phyloP scores from a whole-genome alignment of 768 basidiomycete genomes.

The Trametes cinnabarina region DNA sequence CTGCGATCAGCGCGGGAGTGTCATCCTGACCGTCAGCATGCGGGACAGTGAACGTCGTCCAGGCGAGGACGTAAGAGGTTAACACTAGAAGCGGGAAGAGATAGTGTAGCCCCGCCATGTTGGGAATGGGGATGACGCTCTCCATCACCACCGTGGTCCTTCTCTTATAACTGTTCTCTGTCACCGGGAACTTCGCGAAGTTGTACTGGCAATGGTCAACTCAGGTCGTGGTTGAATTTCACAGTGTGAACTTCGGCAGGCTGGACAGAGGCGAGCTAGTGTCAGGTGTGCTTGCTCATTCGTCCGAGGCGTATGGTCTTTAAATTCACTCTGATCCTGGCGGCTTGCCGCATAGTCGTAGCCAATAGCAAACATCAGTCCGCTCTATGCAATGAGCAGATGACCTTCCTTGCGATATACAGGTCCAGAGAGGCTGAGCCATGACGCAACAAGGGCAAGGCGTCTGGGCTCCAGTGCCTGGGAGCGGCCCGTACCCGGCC shows the following conservation, averaged over 20 bases:
- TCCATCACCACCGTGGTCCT: no score
- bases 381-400: not conserved
- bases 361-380: not conserved
- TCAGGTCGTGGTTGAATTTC: not conserved
- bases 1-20: constrained; percentile 45
- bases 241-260: not conserved
- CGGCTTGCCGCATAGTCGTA: not conserved
- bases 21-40: constrained; percentile 50
- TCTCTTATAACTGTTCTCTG: no score
- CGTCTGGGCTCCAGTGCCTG: not conserved
- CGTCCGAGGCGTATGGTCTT: not conserved
- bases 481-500: not conserved
- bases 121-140: not conserved
- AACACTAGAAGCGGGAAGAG: not conserved
- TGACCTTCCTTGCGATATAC: not conserved
- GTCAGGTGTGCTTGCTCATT: not conserved
- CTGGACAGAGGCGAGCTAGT: not conserved
- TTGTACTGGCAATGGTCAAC: not conserved
- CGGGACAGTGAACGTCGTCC: constrained; percentile 52
- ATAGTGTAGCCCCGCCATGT: not conserved
- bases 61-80: constrained; percentile 30
- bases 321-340: not conserved
- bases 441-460: not conserved
- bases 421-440: not conserved
- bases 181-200: not conserved